These are phyloP conservation scores for Cryptococcus maquisensis DNA, from an alignment of 1,284 basidiomycete species.

Conservation along the genomic window DNA sequence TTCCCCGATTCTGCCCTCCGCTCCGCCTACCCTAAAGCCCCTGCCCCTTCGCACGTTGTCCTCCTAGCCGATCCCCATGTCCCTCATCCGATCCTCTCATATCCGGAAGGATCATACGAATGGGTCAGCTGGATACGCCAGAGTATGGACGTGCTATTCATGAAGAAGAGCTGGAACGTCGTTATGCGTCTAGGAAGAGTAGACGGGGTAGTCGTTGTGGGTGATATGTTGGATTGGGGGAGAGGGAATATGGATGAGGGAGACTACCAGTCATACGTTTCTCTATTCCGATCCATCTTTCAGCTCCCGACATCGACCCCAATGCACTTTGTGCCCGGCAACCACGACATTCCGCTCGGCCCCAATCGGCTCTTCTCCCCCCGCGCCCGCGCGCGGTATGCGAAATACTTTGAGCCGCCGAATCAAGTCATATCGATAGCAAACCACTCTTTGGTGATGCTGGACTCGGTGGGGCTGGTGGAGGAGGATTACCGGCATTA, in stretches of 20 bases:
- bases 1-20: slow-evolving; percentile 44
- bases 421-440: slow-evolving; percentile 52
- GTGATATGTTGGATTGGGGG: slow-evolving; percentile 71
- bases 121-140: slow-evolving; percentile 52
- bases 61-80: slow-evolving; percentile 76
- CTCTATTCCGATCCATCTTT: slow-evolving; percentile 64
- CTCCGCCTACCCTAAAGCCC: slow-evolving; percentile 9
- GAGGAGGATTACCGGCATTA: slow-evolving; percentile 71
- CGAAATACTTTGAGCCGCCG: slow-evolving; percentile 50
- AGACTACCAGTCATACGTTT: slow-evolving; percentile 61
- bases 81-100: slow-evolving; percentile 55
- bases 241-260: slow-evolving; percentile 56
- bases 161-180: slow-evolving; percentile 70
- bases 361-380: slow-evolving; percentile 56
- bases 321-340: slow-evolving; percentile 72
- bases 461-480: slow-evolving; percentile 69
- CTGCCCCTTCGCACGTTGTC: slow-evolving; percentile 59
- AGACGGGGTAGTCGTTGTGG: slow-evolving; percentile 71
- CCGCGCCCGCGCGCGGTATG: slow-evolving; percentile 61
- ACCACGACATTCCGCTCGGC: slow-evolving; percentile 76
- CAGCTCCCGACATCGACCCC: slow-evolving; percentile 48
- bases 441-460: slow-evolving; percentile 66
- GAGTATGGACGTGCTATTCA: slow-evolving; percentile 61
- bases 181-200: slow-evolving; percentile 59
- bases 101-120: slow-evolving; percentile 42